Evolutionary conservation across 352 stramenopile genomes (phyloP), one percentile per base, ranked within the genome.

Genomic region (Phytophthora ramorum): DNA sequence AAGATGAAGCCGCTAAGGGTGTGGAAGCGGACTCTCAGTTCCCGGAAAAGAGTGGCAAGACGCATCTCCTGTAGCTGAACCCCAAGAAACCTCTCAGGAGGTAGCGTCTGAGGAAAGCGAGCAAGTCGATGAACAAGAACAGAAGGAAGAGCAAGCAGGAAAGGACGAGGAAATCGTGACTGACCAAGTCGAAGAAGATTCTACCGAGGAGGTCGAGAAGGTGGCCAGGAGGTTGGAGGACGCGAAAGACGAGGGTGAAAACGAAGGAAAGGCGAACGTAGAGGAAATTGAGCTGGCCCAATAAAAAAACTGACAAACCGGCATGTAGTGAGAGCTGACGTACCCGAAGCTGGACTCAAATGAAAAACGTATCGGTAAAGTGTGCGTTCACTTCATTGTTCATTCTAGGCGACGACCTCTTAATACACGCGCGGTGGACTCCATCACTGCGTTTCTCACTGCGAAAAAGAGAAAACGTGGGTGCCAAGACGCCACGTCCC

Each of bases 271-370:
- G 34, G 12, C 45, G 48, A 22, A 34, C n/a, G 47, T 20, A 2
- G 35, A 47, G 16, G 35, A 52, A 32, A 52, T 24, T 20, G 41
- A 59, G 37, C 35, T 44, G 16, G 19, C 28, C 17, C 53, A 43
- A 46, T 17, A 61, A 40, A 38, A 59, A 13, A 47, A 63, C 2
- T 54, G 30, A 46, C 40, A 20, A 51, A n/a, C 54, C 14, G 37
- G 14, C 13, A 19, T 43, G 37, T 43, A 46, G 7, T 14, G 1
- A 26, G 38, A 47, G 9, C 41, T 28, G 41, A 47, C 41, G 38
- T 45, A 24, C 38, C 8, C n/a, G 9, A 46, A 46, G 17, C n/a
- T 46, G 40, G 28, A 26, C 40, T 46, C n/a, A 46, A 47, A 24
- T 47, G 41, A 47, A 26, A 47, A 47, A 28, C n/a, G 7, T 14